Conservation (phyloP, 2,329 filamentous ascomycete species). For the Cladosporium cucumerinum region DNA sequence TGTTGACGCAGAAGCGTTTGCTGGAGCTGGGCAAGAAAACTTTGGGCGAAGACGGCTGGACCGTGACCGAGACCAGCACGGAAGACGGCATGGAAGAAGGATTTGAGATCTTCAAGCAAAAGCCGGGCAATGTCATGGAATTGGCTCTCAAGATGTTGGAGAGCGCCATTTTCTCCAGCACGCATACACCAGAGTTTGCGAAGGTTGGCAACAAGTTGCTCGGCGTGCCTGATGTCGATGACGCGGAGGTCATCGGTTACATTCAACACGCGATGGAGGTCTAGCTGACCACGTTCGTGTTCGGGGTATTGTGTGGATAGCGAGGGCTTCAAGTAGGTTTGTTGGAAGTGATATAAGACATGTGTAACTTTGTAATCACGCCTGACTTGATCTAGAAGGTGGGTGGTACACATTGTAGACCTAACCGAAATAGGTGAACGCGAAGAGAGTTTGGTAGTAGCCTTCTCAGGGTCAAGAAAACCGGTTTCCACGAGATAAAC, state of each 20-base stretch:
- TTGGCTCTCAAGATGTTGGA: constrained; percentile 33
- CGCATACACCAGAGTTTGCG: constrained; percentile 35
- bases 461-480: not conserved
- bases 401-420: not conserved
- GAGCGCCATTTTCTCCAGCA: constrained; percentile 27
- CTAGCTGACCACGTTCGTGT: not conserved
- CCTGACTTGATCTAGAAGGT: not conserved
- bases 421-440: not conserved
- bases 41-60: constrained; percentile 31
- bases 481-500: not conserved
- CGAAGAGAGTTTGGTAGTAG: not conserved
- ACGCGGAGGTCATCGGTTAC: not conserved
- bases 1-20: constrained; percentile 38
- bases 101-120: constrained; percentile 30
- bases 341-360: not conserved
- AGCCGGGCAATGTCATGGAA: constrained; percentile 19
- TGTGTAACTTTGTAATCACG: not conserved
- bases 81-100: constrained; percentile 33
- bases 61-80: constrained; percentile 24
- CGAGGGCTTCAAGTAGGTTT: not conserved
- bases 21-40: constrained; percentile 36
- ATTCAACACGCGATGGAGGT: not conserved
- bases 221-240: constrained; percentile 31
- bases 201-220: constrained; percentile 38
- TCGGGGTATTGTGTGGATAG: not conserved